Evolutionary conservation across 495 filamentous ascomycete genomes (phyloP).

Genomic region (Neurospora sublineolata): DNA sequence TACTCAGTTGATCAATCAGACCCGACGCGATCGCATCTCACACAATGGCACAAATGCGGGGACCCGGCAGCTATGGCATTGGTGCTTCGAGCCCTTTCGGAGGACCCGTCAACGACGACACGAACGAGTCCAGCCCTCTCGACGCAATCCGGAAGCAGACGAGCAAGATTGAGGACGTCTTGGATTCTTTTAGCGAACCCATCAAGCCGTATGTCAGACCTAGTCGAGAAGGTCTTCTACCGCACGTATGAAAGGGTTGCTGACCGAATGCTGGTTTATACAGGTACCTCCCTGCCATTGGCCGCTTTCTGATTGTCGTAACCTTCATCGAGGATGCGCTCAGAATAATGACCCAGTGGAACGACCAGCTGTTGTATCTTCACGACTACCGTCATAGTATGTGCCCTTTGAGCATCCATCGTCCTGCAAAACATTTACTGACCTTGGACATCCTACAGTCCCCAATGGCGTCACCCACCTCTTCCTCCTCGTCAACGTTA

Average conservation of each 20-base stretch:
- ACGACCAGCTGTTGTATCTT: constrained; percentile 85
- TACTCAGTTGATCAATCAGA: background rate
- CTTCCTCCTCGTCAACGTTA: constrained; percentile 83
- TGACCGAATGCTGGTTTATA: background rate
- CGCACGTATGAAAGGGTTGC: background rate
- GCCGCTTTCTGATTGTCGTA: constrained; percentile 93
- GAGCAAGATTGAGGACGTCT: constrained; percentile 91
- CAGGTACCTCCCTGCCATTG: constrained; percentile 89
- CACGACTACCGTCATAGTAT: constrained; percentile 88
- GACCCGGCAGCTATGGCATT: constrained; percentile 91
- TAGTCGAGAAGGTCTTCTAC: constrained; percentile 1
- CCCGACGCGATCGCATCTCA: background rate
- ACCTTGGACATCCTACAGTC: constrained; percentile 42
- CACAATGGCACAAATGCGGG: constrained; percentile 88
- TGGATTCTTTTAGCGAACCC: constrained; percentile 82
- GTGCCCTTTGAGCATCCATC: constrained; percentile 20
- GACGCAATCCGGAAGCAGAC: constrained; percentile 89
- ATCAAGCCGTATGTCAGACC: constrained; percentile 77
- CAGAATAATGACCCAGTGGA: constrained; percentile 96
- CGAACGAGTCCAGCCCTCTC: constrained; percentile 71
- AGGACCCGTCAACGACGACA: constrained; percentile 37
- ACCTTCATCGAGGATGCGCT: constrained; percentile 96
- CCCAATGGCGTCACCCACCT: constrained; percentile 81
- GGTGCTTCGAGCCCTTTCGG: constrained; percentile 65
- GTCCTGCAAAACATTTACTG: constrained; percentile 4